Conservation (phyloP, 2,329 filamentous ascomycete genomes). For the Colletotrichum sojae region DNA sequence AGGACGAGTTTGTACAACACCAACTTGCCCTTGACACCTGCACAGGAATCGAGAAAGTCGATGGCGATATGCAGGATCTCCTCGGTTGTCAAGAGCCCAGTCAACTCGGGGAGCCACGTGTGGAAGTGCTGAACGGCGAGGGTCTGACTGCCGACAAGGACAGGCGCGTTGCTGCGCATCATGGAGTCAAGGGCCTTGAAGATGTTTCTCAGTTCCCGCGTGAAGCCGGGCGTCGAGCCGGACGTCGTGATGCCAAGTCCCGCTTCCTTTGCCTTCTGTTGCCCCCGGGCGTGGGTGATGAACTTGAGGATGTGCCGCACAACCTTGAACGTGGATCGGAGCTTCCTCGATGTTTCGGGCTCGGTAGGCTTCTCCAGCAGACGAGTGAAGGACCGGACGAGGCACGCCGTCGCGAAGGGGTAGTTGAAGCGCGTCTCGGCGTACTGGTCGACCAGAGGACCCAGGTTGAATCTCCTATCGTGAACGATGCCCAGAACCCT, state of each 20-base stretch:
- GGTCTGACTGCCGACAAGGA: constrained; percentile 94
- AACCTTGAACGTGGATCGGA: constrained; percentile 95
- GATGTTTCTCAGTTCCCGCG: constrained; percentile 84
- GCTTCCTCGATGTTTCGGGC: constrained; percentile 83
- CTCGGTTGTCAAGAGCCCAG: constrained; percentile 80
- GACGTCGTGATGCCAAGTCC: constrained; percentile 86
- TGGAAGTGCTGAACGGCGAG: constrained; percentile 97
- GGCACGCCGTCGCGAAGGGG: constrained; percentile 89
- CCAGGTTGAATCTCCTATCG: constrained; percentile 92
- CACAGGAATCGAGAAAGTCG: constrained; percentile 94
- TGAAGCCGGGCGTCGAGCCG: constrained; percentile 74
- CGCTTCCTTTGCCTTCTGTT: constrained; percentile 90
- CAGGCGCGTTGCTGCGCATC: constrained; percentile 89
- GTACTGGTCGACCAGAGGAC: constrained; percentile 92
- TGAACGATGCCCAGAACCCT: constrained; percentile 93
- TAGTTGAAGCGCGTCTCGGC: constrained; percentile 92
- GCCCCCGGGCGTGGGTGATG: constrained; percentile 88
- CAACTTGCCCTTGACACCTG: constrained; percentile 88
- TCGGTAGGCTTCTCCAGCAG: constrained; percentile 88
- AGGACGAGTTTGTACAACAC: constrained; percentile 92
- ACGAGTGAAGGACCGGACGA: constrained; percentile 88
- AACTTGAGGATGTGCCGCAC: constrained; percentile 94
- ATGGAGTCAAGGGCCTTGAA: constrained; percentile 92
- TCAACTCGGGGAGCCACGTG: constrained; percentile 94
- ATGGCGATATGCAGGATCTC: constrained; percentile 94